Evolutionary conservation across 2,329 filamentous ascomycete species (phyloP).

Genomic region (Apiospora saccharicola): DNA sequence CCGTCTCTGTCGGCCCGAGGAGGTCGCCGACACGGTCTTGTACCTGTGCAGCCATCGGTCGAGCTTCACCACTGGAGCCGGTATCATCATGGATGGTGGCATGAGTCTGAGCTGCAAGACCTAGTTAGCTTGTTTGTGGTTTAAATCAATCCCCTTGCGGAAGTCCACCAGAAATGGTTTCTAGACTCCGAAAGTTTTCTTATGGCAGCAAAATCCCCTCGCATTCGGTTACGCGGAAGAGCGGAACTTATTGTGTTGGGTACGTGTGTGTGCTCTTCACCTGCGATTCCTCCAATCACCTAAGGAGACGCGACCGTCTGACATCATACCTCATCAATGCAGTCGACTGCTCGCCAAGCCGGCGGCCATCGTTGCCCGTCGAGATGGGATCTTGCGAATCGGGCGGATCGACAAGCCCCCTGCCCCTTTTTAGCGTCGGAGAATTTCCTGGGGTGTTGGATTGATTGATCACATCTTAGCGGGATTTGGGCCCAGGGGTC

Average conservation of each 20-base stretch:
- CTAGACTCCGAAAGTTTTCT: neutral
- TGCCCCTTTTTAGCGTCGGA: neutral
- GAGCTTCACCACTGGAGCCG: neutral
- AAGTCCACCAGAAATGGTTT: neutral
- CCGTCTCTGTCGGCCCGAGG: neutral
- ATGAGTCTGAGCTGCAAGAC: neutral
- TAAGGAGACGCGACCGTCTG: neutral
- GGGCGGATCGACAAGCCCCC: neutral
- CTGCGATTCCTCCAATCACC: neutral
- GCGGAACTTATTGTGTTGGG: neutral
- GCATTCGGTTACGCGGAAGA: neutral
- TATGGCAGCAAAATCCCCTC: neutral
- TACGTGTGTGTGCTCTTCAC: neutral
- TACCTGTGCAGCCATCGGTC: neutral
- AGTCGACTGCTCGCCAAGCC: neutral
- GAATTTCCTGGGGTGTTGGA: neutral
- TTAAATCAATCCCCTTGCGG: too few relatives aligned
- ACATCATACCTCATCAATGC: neutral
- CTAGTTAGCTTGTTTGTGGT: neutral
- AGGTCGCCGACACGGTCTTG: neutral
- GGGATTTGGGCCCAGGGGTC: neutral
- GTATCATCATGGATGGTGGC: neutral
- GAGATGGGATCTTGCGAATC: neutral
- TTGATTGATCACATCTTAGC: neutral
- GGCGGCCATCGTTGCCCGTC: neutral